Evolutionary conservation across 2,329 filamentous ascomycete genomes (phyloP).

Genomic region (Alternaria tenuissima): DNA sequence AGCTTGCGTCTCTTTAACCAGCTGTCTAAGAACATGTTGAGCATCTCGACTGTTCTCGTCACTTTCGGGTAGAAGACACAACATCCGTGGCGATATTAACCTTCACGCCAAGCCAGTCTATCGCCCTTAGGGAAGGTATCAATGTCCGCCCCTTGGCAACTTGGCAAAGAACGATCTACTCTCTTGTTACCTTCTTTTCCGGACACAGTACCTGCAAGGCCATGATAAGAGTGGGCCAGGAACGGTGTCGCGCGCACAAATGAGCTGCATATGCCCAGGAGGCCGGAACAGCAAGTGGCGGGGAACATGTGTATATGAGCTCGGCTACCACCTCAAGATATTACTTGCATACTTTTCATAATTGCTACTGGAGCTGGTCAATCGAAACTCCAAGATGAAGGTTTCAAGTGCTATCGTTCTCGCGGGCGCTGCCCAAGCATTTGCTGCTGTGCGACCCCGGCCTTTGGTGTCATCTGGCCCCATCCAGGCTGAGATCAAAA

Average conservation of each 20-base stretch:
- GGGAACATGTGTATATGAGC: constrained; percentile 25
- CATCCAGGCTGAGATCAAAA: constrained; percentile 53
- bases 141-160: constrained; percentile 35
- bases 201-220: constrained; percentile 30
- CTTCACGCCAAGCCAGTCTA: constrained; percentile 32
- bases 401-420: constrained; percentile 33
- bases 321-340: constrained; percentile 9
- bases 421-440: constrained; percentile 34
- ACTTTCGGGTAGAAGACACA: not conserved
- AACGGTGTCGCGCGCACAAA: constrained; percentile 24
- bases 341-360: not conserved
- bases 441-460: constrained; percentile 30
- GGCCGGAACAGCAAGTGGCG: constrained; percentile 11
- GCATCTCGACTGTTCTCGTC: not conserved
- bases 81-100: constrained; percentile 8
- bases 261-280: constrained; percentile 20
- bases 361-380: not conserved
- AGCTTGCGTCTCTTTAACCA: not conserved
- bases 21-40: not conserved
- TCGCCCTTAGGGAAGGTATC: constrained; percentile 42
- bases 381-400: constrained; percentile 35
- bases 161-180: constrained; percentile 27
- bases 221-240: constrained; percentile 34
- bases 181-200: constrained; percentile 46
- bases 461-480: constrained; percentile 50